A percentile compares a stretch with the other conserved stretches of the same genome.
phyloP scores from a whole-genome alignment of 495 filamentous ascomycete genomes.

The Tuber umbilicatum region DNA sequence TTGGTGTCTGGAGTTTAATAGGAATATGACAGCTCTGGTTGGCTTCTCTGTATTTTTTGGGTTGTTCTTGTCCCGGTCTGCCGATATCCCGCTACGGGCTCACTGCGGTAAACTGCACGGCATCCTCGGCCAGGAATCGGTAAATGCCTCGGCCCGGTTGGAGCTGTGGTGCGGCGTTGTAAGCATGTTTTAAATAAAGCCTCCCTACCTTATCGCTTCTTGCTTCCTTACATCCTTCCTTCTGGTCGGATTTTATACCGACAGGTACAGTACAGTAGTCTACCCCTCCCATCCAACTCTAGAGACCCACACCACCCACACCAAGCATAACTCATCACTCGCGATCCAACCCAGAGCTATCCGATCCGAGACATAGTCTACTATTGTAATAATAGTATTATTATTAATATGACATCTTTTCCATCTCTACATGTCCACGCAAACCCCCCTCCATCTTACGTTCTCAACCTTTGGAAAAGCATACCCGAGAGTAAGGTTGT shows the following conservation, averaged over 20 bases:
- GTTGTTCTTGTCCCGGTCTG: not conserved
- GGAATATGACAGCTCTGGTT: not conserved
- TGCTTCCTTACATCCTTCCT: not conserved
- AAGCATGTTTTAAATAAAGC: not conserved
- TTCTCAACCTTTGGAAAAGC: not conserved
- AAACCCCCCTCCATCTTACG: not conserved
- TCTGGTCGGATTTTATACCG: not conserved
- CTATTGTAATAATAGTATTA: too few relatives aligned
- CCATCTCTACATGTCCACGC: not conserved
- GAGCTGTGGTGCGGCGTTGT: not conserved
- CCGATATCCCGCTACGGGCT: not conserved
- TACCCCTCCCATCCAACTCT: not conserved
- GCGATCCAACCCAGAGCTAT: not conserved
- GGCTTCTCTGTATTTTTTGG: not conserved
- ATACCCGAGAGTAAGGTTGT: not conserved
- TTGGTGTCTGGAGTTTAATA: slow-evolving; percentile 1
- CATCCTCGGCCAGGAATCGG: not conserved
- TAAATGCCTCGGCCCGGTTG: not conserved
- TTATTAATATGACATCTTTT: not conserved
- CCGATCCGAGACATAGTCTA: not conserved
- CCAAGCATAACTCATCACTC: not conserved
- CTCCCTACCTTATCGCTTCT: not conserved
- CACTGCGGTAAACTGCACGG: not conserved
- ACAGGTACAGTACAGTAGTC: too few relatives aligned
- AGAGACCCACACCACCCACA: not conserved